phyloP scores from a whole-genome alignment of 2,329 filamentous ascomycete species.

The Akanthomyces uredinophilus region DNA sequence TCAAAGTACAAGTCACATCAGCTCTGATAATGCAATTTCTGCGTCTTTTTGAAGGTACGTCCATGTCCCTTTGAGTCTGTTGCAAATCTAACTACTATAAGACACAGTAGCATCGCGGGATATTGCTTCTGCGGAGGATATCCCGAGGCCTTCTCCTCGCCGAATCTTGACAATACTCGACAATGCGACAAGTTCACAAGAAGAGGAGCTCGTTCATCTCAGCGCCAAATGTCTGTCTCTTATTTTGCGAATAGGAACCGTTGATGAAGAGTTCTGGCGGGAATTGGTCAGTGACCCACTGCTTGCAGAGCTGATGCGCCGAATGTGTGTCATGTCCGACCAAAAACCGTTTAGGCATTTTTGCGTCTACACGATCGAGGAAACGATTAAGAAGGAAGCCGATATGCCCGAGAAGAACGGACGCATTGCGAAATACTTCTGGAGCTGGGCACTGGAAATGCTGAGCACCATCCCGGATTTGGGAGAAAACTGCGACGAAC shows the following conservation, averaged over 20 bases:
- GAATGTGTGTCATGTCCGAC: constrained; percentile 25
- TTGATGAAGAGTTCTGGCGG: constrained; percentile 26
- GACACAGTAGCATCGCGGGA: neutral
- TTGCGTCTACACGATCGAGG: constrained; percentile 31
- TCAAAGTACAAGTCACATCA: neutral
- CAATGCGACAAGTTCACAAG: constrained; percentile 19
- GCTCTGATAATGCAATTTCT: neutral
- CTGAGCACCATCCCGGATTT: constrained; percentile 28
- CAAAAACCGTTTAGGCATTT: constrained; percentile 25
- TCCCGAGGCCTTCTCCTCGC: constrained; percentile 20
- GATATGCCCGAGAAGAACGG: neutral
- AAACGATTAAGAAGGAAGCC: constrained; percentile 19
- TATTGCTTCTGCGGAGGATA: neutral
- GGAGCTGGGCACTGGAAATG: constrained; percentile 29
- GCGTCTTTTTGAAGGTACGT: constrained; percentile 4
- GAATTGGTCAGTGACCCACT: constrained; percentile 20
- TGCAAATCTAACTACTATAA: neutral
- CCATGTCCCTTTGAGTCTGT: neutral
- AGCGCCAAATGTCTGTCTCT: constrained; percentile 24
- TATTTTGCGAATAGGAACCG: constrained; percentile 26
- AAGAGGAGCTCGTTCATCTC: constrained; percentile 23
- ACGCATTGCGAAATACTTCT: constrained; percentile 25
- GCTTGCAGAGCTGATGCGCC: constrained; percentile 22
- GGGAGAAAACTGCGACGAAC: constrained; percentile 38
- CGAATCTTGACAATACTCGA: constrained; percentile 24